These are phyloP conservation scores for Talaromyces sp. DNA, from an alignment of 2,329 filamentous ascomycete species.

Conservation along the genomic window DNA sequence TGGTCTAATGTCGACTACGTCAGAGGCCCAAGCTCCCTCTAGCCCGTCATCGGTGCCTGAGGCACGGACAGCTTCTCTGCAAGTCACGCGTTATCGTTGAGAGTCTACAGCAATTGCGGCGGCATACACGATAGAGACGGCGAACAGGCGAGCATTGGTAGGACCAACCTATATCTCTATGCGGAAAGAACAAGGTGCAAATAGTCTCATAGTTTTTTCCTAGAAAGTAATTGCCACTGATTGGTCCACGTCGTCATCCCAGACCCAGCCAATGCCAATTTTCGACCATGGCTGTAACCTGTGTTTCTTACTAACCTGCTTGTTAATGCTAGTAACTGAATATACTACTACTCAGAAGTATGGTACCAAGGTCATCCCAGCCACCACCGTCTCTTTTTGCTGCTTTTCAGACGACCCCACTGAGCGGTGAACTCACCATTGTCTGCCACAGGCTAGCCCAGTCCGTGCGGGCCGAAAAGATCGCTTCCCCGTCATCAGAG, in stretches of 20 bases:
- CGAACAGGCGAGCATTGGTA: too few species aligned
- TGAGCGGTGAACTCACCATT: conserved; percentile 2
- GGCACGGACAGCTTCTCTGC: not conserved
- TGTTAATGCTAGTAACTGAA: not conserved
- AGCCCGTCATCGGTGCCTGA: not conserved
- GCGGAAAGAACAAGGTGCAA: not conserved
- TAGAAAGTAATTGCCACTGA: conserved; percentile 16
- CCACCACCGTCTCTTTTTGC: not conserved
- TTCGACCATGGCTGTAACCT: not conserved
- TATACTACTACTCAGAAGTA: too few species aligned
- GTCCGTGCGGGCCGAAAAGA: conserved; percentile 6
- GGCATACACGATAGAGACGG: too few species aligned
- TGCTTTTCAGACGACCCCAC: not conserved
- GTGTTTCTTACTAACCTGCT: not conserved
- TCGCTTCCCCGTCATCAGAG: not conserved
- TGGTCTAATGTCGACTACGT: conserved; percentile 6
- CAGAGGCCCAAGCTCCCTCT: conserved; percentile 17
- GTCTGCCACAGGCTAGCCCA: not conserved
- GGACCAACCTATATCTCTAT: too few species aligned
- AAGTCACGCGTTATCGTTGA: not conserved
- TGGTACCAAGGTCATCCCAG: not conserved
- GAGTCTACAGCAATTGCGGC: too few species aligned
- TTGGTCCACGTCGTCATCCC: conserved; percentile 8
- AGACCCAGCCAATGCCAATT: not conserved
- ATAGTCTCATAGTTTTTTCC: too few species aligned